Conservation (phyloP, 2,329 filamentous ascomycete genomes). For the Colletotrichum incanum region DNA sequence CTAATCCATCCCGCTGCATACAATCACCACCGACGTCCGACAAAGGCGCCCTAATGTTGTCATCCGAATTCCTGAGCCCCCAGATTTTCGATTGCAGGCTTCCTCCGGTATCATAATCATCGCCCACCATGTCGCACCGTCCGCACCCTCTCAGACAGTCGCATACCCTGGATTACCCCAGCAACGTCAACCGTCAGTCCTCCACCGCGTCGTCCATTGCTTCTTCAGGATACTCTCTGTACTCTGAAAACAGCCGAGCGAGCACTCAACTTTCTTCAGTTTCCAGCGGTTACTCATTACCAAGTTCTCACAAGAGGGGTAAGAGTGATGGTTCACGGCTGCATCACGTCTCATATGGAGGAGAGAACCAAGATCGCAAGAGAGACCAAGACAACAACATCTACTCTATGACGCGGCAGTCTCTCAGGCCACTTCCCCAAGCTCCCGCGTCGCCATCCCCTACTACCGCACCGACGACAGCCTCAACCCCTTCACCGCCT, state of each 20-base stretch:
- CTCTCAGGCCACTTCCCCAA: conserved; percentile 82
- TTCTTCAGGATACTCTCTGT: conserved; percentile 77
- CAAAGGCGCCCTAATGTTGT: conserved; percentile 48
- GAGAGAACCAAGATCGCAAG: conserved; percentile 49
- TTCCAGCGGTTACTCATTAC: conserved; percentile 71
- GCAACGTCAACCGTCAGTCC: conserved; percentile 71
- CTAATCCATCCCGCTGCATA: conserved; percentile 31
- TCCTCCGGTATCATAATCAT: conserved; percentile 43
- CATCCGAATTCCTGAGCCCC: conserved; percentile 46
- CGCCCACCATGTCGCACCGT: conserved; percentile 68
- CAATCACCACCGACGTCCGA: conserved; percentile 26
- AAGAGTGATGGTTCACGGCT: conserved; percentile 79
- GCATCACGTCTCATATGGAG: conserved; percentile 53
- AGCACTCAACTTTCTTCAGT: conserved; percentile 82
- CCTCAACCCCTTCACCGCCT: conserved; percentile 50
- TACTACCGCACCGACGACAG: conserved; percentile 48
- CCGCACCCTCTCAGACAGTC: conserved; percentile 72
- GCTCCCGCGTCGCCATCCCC: conserved; percentile 66
- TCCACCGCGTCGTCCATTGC: conserved; percentile 81
- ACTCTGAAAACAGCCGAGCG: conserved; percentile 73
- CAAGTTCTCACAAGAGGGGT: conserved; percentile 78
- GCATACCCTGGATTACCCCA: conserved; percentile 64
- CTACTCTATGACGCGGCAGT: conserved; percentile 82
- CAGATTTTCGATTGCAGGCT: conserved; percentile 47
- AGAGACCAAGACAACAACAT: conserved; percentile 70